Evolutionary conservation across 2,329 filamentous ascomycete genomes (phyloP), one percentile per base, ranked within the genome.

Genomic region (Tolypocladium tundrense): DNA sequence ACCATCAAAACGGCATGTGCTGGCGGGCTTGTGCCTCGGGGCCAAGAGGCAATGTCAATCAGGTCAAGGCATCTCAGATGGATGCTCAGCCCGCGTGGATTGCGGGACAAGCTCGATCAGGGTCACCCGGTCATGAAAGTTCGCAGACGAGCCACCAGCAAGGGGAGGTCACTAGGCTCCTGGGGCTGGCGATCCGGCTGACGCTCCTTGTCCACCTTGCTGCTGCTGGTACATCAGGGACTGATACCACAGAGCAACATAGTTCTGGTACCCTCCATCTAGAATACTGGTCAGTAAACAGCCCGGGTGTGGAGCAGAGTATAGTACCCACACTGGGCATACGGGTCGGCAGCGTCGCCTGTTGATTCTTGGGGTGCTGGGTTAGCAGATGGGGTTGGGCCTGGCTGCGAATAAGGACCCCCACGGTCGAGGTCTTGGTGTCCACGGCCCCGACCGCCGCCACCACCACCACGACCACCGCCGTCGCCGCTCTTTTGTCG

Each of bases 261-360:
- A 94, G 65, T 87, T 87, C 65, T 91, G 82, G 72, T 93, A 93
- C 60, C 90, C 90, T 63, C 90, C 90, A 73, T 92, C 84, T 86
- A 60, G 69, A 56, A 10, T 19, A 10, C 35, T 8, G 61, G 70
- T 70, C 64, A 60, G 62, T 14, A 24, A 57, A 52, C 57, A 11
- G 14, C 33, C 13, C 35, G n/a, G n/a, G 37, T 13, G 21, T 54
- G 39, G 40, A 31, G 54, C 14, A 4, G 14, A n/a, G 24, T 8
- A 39, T 13, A n/a, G 2, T 13, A 76, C 83, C 77, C 77, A 86
- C 84, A 94, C 58, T 86, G 80, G 58, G 90, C 90, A 72, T 94
- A 94, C 1, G 87, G 86, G 67, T 90, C 88, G 58, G 78, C 77
- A 54, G 77, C 78, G 61, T 80, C 77, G 60, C 74, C 77, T 64